Conservation (phyloP, 345 rosid species). For the Ricinus communis region DNA sequence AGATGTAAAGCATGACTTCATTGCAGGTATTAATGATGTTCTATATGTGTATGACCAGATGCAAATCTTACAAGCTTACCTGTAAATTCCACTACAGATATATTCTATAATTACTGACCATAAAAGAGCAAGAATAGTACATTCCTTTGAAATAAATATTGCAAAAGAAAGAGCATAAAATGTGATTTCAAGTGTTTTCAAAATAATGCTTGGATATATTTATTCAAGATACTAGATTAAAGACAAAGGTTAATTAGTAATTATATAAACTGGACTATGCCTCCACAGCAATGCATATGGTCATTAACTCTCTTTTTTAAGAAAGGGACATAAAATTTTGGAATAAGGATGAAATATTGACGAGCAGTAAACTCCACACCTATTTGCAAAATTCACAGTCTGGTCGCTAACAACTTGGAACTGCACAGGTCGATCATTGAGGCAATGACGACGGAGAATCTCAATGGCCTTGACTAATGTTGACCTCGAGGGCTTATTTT, state of each 20-base stretch:
- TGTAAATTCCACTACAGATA: not conserved
- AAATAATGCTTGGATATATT: not conserved
- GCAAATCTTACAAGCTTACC: not conserved
- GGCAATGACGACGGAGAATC: slow-evolving; percentile 93
- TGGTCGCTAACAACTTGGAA: slow-evolving; percentile 99
- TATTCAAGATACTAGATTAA: not conserved
- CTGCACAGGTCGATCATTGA: slow-evolving; percentile 84
- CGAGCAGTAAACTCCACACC: slow-evolving; percentile 36
- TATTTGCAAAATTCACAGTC: slow-evolving; percentile 81
- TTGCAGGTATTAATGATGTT: not conserved
- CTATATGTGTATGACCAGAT: not conserved
- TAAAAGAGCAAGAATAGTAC: not conserved
- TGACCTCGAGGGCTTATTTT: slow-evolving; percentile 95
- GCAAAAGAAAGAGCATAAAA: not conserved
- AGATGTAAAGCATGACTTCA: not conserved
- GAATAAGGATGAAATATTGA: not conserved
- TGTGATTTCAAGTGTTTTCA: not conserved
- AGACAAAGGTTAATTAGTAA: not conserved
- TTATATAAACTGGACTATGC: not conserved
- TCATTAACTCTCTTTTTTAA: not conserved
- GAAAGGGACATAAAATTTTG: not conserved
- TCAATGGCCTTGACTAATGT: slow-evolving; percentile 93
- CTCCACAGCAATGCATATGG: slow-evolving; percentile 1
- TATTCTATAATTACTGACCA: not conserved
- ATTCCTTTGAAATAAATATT: not conserved